Percentiles rank a stretch among this genome's conserved stretches.
phyloP scores from a whole-genome alignment of 805 yeast genomes.

The Kazachstania viticola region DNA sequence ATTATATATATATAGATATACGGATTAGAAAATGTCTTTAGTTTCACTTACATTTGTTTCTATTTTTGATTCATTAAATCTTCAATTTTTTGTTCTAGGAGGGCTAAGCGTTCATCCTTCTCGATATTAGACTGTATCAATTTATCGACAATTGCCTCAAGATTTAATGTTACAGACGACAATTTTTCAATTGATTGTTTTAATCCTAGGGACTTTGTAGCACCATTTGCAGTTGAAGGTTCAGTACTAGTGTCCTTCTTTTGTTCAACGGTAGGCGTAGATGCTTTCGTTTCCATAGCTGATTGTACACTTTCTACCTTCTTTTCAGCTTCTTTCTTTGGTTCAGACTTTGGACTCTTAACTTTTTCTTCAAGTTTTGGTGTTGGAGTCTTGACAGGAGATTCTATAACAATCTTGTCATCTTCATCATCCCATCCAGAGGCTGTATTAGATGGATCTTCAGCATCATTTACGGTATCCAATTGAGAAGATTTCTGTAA shows the following conservation, averaged over 20 bases:
- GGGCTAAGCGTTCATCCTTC: slow-evolving; percentile 50
- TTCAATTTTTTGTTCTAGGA: slow-evolving; percentile 53
- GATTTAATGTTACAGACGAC: slow-evolving; percentile 41
- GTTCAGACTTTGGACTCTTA: slow-evolving; percentile 6
- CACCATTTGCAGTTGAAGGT: slow-evolving; percentile 1
- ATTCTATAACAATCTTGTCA: slow-evolving; percentile 6
- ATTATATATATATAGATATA: too few relatives aligned
- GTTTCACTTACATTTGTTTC: too few relatives aligned
- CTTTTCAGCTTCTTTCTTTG: slow-evolving; percentile 8
- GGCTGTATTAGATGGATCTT: slow-evolving; percentile 25
- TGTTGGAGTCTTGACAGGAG: slow-evolving; percentile 2
- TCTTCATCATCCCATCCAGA: slow-evolving; percentile 27
- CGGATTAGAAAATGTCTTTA: not conserved
- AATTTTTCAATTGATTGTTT: slow-evolving; percentile 63
- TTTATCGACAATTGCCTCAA: slow-evolving; percentile 44
- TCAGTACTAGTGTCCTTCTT: not conserved
- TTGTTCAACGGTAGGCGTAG: slow-evolving; percentile 5
- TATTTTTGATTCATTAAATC: slow-evolving; percentile 32
- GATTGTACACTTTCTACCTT: slow-evolving; percentile 8
- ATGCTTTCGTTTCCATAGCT: slow-evolving; percentile 5
- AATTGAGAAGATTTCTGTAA: slow-evolving; percentile 20
- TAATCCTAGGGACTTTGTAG: slow-evolving; percentile 46
- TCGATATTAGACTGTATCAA: slow-evolving; percentile 44
- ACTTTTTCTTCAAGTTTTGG: slow-evolving; percentile 7
- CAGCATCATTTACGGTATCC: slow-evolving; percentile 24